Evolutionary conservation across 352 stramenopile species (phyloP), one percentile per base, ranked within the genome.

Genomic region (Phytophthora quininea): DNA sequence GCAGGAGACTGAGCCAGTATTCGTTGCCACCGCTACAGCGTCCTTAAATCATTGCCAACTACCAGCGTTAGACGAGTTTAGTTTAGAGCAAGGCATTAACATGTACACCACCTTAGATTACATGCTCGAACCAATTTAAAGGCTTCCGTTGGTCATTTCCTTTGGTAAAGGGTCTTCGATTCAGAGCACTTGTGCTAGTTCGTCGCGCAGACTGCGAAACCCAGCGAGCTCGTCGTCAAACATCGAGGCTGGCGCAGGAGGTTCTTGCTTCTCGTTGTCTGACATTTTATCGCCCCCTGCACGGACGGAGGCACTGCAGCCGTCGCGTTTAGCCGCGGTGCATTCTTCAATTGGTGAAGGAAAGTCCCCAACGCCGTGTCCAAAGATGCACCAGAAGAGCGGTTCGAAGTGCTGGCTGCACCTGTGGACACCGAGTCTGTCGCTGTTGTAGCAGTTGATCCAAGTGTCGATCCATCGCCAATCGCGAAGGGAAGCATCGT

Each of bases 201-300:
- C 84, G 32, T 93, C 86, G 14, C 86, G 83, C 14, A 93, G 60
- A 33, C 48, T 83, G 40, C 86, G 86, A 46, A 92, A 93, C 35
- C 74, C 77, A 52, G 84, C 86, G 8, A 93, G 79, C 46, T 93
- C 86, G n/a, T 93, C 85, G 54, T 93, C 85, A 54, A 91, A 91
- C n/a, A 86, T 63, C 29, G 71, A 62, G 27, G 60, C 53, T n/a
- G 54, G 61, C 9, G 31, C 54, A 15, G 45, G 32, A 4, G 15
- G 24, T 35, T 62, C 58, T 15, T 64, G 49, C 8, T 62, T 62
- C 0, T 68, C 40, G 29, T 14, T 35, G 32, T 14, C 55, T 1
- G 51, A 47, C 9, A 14, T 14, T 7, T 62, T 66, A n/a, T 47
- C 45, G 4, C n/a, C 27, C n/a, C 53, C 60, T 35, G 4, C 46